Base-by-base conservation (phyloP, 106 monocot species). In the Posidonia australis region DNA sequence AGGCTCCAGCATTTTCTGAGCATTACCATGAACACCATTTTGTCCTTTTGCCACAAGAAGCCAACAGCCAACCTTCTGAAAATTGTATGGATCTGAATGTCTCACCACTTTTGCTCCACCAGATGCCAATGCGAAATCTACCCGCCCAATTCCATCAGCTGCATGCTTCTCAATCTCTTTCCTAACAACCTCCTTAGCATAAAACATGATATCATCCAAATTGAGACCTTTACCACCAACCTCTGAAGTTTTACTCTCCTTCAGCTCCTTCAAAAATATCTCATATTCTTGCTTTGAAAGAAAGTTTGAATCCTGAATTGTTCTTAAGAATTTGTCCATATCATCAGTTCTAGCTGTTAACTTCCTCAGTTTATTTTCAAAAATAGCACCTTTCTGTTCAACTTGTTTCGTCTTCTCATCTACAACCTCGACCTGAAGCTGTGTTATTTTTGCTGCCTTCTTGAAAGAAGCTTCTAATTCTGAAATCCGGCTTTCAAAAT, bases 1-100 rank as follows among this genome's bases (percentile, higher is more conserved):
- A 21, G 96, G 90, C 72, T 96, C 80, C 42, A 96, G 74, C 86
- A 96, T 86, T 63, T 84, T 96, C 0, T 79, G 76, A 9, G 96
- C 86, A 70, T 68, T 73, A 17, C 48, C 18, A 75, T 77, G 75
- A 60, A 90, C 74, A 20, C 51, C 31, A 47, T 41, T 66, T 29
- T 67, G 69, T 61, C 60, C 74, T 49, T 80, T 85, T 22, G 58
- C 42, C 51, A 59, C 72, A 63, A 47, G 9, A 47, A 74, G 64
- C 85, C 82, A 85, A 27, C 53, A 67, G 45, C 26, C 51, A 31
- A 44, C 14, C 53, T 78, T 90, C 54, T 68, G 68, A 65, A 27
- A 54, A 63, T 10, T 53, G 54, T 61, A 74, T 18, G 67, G 29
- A 45, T 74, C 67, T 14, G 74, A 74, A 60, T 74, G 74, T 22